phyloP scores from a whole-genome alignment of 306 rosid genomes.

The Pueraria montana region DNA sequence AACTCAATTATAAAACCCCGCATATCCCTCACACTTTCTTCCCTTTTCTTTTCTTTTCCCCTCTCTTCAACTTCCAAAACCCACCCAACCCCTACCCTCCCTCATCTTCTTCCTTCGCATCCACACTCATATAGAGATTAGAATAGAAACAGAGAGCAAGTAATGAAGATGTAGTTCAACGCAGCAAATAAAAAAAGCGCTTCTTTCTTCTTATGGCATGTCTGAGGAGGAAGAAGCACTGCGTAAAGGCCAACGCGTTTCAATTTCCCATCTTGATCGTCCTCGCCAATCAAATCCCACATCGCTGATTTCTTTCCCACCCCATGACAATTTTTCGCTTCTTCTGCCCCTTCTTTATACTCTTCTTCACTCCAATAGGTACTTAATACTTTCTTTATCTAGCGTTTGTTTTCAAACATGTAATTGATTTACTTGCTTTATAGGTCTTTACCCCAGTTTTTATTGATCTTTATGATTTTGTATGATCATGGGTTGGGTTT shows the following conservation, averaged over 20 bases:
- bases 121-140: background rate
- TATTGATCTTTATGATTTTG: constrained; percentile 31
- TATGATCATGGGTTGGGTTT: constrained; percentile 15
- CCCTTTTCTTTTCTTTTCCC: constrained; percentile 44
- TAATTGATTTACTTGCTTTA: background rate
- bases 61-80: constrained; percentile 19
- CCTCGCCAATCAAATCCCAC: background rate
- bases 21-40: background rate
- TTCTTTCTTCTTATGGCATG: constrained; percentile 78
- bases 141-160: background rate
- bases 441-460: constrained; percentile 11
- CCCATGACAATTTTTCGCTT: constrained; percentile 55
- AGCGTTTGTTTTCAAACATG: background rate
- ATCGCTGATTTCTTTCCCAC: constrained; percentile 35
- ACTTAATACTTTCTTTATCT: constrained; percentile 48
- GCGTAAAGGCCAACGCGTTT: constrained; percentile 14
- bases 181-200: background rate
- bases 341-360: constrained; percentile 45
- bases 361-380: constrained; percentile 71
- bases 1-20: background rate
- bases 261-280: constrained; percentile 49
- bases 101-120: background rate
- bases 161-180: constrained; percentile 33
- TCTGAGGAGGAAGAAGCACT: constrained; percentile 62
- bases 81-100: background rate